Conservation (phyloP, 2,329 filamentous ascomycete species). For the Aquanectria penicillioides region DNA sequence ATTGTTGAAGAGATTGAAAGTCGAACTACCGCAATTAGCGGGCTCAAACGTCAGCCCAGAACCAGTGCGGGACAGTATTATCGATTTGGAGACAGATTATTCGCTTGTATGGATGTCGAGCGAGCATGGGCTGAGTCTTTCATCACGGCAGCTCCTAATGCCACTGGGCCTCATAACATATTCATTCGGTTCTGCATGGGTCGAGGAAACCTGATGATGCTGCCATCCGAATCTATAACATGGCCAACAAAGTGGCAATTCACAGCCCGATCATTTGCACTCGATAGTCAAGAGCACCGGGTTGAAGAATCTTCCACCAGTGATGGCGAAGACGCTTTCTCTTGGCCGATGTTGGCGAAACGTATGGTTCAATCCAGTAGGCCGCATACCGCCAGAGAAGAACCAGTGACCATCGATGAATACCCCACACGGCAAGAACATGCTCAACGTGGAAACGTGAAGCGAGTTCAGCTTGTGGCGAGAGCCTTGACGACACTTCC, state of each 20-base stretch:
- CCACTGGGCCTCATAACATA: conserved; percentile 46
- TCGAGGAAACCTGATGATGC: neutral
- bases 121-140: conserved; percentile 47
- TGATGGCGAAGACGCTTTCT: conserved; percentile 29
- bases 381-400: neutral
- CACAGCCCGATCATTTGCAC: conserved; percentile 28
- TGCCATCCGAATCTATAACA: conserved; percentile 11
- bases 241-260: conserved; percentile 44
- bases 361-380: neutral
- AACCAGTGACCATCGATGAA: neutral
- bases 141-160: conserved; percentile 29
- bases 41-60: conserved; percentile 21
- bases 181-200: conserved; percentile 42
- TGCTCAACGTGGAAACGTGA: conserved; percentile 26
- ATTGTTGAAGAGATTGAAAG: conserved; percentile 44
- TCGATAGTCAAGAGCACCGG: conserved; percentile 15
- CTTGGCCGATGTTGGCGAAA: conserved; percentile 26
- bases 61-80: conserved; percentile 23
- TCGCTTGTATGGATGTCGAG: conserved; percentile 59
- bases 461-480: conserved; percentile 44
- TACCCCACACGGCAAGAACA: conserved; percentile 12
- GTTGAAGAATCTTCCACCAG: conserved; percentile 24
- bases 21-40: conserved; percentile 27
- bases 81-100: conserved; percentile 43
- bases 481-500: conserved; percentile 44